These are phyloP conservation scores for Aspergillus sparsus DNA, from an alignment of 495 filamentous ascomycete genomes.

Conservation along the genomic window DNA sequence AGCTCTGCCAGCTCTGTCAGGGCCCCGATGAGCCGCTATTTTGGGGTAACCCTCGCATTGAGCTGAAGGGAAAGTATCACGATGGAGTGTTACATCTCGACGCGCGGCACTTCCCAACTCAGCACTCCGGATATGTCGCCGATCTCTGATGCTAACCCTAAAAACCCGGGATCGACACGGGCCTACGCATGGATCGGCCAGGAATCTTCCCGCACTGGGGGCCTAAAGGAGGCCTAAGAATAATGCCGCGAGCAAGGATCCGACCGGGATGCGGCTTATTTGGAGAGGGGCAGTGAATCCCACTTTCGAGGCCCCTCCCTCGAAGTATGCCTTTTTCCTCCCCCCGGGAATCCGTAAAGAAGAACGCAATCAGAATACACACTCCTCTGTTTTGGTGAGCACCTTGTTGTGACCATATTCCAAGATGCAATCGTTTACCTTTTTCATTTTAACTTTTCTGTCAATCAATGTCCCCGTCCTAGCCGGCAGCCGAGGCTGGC, in stretches of 20 bases:
- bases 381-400: not conserved
- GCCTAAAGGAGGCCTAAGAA: not conserved
- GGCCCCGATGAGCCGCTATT: not conserved
- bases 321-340: not conserved
- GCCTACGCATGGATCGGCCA: not conserved
- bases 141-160: not conserved
- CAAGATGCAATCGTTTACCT: not conserved
- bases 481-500: not conserved
- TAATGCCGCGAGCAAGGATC: not conserved
- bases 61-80: not conserved
- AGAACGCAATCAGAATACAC: not conserved
- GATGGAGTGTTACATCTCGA: not conserved
- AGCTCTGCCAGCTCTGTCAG: constrained; percentile 1
- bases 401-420: not conserved
- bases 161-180: not conserved
- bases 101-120: not conserved
- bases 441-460: not conserved
- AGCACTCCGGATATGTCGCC: not conserved
- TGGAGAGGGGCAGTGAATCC: not conserved
- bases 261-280: not conserved
- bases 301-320: not conserved
- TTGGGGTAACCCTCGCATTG: not conserved
- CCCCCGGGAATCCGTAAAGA: not conserved
- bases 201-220: not conserved
- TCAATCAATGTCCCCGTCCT: not conserved